phyloP scores from a whole-genome alignment of 129 eudicot species.

The Centrapalus pauciflorus region DNA sequence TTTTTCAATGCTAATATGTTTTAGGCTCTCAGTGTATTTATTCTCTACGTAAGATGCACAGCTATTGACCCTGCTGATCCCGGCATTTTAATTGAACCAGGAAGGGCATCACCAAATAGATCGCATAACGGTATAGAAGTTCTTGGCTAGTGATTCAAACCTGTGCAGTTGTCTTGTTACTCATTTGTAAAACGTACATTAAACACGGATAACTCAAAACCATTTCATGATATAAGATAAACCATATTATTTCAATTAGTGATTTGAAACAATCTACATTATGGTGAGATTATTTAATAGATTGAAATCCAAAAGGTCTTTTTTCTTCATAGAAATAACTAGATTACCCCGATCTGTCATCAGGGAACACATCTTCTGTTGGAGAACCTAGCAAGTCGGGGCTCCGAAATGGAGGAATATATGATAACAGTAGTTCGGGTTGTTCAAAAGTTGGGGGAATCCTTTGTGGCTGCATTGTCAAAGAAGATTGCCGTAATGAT shows the following conservation, averaged over 20 bases:
- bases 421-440: constrained; percentile 29
- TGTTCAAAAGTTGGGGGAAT: constrained; percentile 51
- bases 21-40: constrained; percentile 71
- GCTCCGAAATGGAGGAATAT: constrained; percentile 39
- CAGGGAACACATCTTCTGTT: constrained; percentile 47
- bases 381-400: constrained; percentile 56
- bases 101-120: constrained; percentile 41
- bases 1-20: constrained; percentile 7
- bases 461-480: constrained; percentile 61
- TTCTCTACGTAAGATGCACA: constrained; percentile 80
- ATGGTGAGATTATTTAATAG: not conserved
- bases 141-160: constrained; percentile 44
- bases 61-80: constrained; percentile 98
- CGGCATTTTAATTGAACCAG: constrained; percentile 77
- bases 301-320: not conserved
- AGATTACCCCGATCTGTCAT: not conserved
- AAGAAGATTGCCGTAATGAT: constrained; percentile 78
- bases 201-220: not conserved
- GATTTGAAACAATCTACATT: not conserved
- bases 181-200: not conserved
- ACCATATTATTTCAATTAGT: not conserved
- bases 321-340: not conserved
- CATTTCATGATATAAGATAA: not conserved
- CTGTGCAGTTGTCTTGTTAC: not conserved
- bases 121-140: constrained; percentile 54